Evolutionary conservation across 805 yeast species (phyloP), one percentile per base, ranked within the genome.

Genomic region (Pichia kluyveri): DNA sequence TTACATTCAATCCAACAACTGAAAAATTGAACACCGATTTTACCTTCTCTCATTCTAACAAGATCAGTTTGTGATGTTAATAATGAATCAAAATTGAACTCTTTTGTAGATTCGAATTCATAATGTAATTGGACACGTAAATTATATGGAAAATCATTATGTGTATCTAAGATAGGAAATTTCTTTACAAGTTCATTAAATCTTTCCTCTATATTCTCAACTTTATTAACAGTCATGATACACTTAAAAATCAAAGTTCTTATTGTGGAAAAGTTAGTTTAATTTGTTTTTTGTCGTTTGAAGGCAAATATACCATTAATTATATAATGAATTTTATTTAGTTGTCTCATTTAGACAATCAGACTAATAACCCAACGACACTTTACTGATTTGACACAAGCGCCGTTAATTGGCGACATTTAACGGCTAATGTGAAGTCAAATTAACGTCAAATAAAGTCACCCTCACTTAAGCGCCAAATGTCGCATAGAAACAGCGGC

Each of bases 141-240:
- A 15, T 69, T 56, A 51, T 72, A 76, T 5, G 80, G 79, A 52
- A 76, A 70, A 54, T 76, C 80, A 50, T 76, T 76, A 54, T 76
- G 81, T 1, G 77, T 70, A 54, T 76, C 81, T 3, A 71, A 67
- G 4, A 76, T 61, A 1, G 80, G 79, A 6, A 51, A 49, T 5
- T 32, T 47, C 34, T 55, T 49, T 17, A 43, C 30, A 3, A 61
- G 47, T 17, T 36, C 27, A n/a, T 54, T 53, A 32, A 60, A 60
- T 17, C 54, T 40, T 8, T 45, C 40, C 3, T 54, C 56, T 31
- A 56, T 55, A 4, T 45, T 40, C 10, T 47, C 42, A 10, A 44
- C 51, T 5, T 42, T 32, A 2, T 40, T 37, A 17, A 45, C 39
- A 1, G 52, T 47, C 57, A 55, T 30, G 32, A 5, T 30, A 30